These are phyloP conservation scores for Nannochloris sp. DNA, from an alignment of 139 green algal species.

Conservation along the genomic window DNA sequence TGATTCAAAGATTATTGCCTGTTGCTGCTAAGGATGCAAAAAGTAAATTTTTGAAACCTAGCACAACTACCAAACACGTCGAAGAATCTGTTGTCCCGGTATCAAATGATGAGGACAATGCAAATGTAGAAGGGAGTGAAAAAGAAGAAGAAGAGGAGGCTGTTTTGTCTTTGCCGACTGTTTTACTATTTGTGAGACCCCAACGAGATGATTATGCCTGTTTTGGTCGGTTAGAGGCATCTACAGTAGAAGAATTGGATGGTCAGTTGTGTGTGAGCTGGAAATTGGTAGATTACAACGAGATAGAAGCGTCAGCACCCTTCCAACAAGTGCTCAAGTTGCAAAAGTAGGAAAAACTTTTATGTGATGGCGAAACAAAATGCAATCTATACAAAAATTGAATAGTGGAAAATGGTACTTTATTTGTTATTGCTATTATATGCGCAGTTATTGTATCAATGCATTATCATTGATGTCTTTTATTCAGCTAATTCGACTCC, in stretches of 20 bases:
- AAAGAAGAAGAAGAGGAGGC: not conserved
- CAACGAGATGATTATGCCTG: slow-evolving; percentile 1
- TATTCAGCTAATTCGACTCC: too few relatives aligned
- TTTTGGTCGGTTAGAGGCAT: slow-evolving; percentile 11
- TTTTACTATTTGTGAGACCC: slow-evolving; percentile 21
- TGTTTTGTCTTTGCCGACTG: not conserved
- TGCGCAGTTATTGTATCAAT: too few relatives aligned
- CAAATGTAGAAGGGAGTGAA: not conserved
- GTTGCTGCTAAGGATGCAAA: not conserved
- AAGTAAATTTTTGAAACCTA: not conserved
- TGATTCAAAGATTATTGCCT: slow-evolving; percentile 9
- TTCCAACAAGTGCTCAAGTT: not conserved
- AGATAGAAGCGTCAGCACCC: not conserved
- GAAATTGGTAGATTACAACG: not conserved
- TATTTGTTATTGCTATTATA: too few relatives aligned
- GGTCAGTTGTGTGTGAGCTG: not conserved
- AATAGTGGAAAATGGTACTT: too few relatives aligned
- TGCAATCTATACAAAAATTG: too few relatives aligned
- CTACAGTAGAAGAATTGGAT: slow-evolving; percentile 1
- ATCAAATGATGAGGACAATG: too few relatives aligned
- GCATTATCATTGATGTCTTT: too few relatives aligned
- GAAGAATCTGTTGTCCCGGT: not conserved
- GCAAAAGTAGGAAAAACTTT: too few relatives aligned
- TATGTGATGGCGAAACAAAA: too few relatives aligned
- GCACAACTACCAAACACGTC: not conserved